Base-by-base conservation (phyloP, 768 basidiomycete genomes). In the Psilocybe sp. region DNA sequence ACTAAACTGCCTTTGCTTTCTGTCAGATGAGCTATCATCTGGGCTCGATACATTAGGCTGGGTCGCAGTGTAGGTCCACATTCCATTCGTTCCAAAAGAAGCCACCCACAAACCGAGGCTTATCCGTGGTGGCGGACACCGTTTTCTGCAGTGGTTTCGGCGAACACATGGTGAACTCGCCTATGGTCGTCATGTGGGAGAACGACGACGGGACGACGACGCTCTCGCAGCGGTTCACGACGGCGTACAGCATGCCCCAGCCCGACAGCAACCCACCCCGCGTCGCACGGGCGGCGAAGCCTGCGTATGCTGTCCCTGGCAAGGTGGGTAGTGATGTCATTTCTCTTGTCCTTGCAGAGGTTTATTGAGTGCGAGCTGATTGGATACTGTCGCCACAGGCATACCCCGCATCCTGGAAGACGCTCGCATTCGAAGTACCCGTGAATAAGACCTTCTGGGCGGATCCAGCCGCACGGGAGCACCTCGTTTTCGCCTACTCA, bases 91-190 rank as follows among this genome's bases (percentile, higher is more conserved):
- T 44, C 15, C 35, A 36, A 23, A 15, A 47, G 37, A 40, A 32
- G 40, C 36, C 47, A 53, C 43, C 32, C 37, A 15, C 37, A 41
- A 36, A 35, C 42, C 13, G 19, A 34, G n/a, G 20, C 49, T 50
- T 44, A 38, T 40, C 34, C 45, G 37, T 18, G 49, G 50, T 5
- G 19, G 45, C 37, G 52, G 49, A 23, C 50, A 78, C 76, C 40
- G 81, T 80, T 11, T 82, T 77, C 58, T 81, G 82, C 4, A 78
- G 77, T 41, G 81, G 80, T 11, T 82, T 77, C 58, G 81, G 82
- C 4, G 52, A 49, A 28, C 65, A 60, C 38, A 81, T 82, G 80
- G 58, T 67, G n/a, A 57, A 68, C 40, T 71, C 76, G 0, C 74
- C 75, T 37, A 81, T 84, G 75, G 74, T 86, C 50, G 76, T 87